Evolutionary conservation across 2,329 filamentous ascomycete genomes (phyloP), one percentile per base, ranked within the genome.

Genomic region (Aschersonia sp.): DNA sequence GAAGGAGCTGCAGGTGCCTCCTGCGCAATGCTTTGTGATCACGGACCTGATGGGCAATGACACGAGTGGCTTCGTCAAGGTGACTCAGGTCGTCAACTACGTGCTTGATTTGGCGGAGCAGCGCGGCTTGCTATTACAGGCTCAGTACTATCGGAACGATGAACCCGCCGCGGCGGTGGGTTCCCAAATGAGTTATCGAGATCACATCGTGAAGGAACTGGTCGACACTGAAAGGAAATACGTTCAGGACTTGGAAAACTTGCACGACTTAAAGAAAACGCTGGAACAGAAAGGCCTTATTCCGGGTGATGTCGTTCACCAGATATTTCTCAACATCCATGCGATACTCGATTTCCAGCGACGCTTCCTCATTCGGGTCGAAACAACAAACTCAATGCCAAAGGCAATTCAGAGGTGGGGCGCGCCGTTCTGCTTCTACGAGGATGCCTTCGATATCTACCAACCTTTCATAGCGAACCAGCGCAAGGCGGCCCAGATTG

Each of bases 391-490:
- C 59, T 89, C 86, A 3, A 78, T 88, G 66, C 77, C 86, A 0
- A 75, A 83, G 51, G 68, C 75, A 4, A 73, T 78, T 51, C 92
- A 98, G 63, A 85, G 91, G 62, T 98, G 92, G 92, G 92, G 92
- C n/a, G 75, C 80, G n/a, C 78, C 94, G 0, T 97, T 97, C 60
- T 76, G 85, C 10, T 73, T 81, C 10, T 89, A 91, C 60, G 87
- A 92, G 61, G 86, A 92, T 50, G 79, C 82, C 0, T 96, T 98
- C 64, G 80, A 84, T 52, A 89, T 95, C 51, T 98, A 98, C 62
- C 87, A 95, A 58, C 89, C 89, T 2, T 98, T 97, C 58, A 97
- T 97, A 56, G 88, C 92, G 35, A 98, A 98, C 60, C 91, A 96
- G 67, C 82, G 87, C 55, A 89, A 88, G 61, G 94, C 91, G 50